A percentile compares a stretch with the other conserved stretches of the same genome.
phyloP scores from a whole-genome alignment of 352 stramenopile species.

The Phytophthora crassamura region DNA sequence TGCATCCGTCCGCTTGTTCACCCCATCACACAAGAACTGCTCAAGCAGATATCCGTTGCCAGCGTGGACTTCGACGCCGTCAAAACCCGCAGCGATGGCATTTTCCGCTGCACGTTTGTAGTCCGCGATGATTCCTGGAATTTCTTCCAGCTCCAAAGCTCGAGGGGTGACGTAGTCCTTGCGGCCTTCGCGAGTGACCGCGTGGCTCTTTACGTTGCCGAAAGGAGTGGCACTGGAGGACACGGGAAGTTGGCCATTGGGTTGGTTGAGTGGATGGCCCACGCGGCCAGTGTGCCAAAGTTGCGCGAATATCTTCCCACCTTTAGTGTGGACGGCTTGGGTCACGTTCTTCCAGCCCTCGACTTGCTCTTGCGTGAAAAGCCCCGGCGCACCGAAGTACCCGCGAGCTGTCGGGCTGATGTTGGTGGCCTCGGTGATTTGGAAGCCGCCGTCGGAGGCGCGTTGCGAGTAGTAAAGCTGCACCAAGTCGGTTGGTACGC shows the following conservation, averaged over 20 bases:
- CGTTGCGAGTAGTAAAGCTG: constrained; percentile 63
- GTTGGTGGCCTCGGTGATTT: constrained; percentile 67
- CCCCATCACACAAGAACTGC: too few relatives aligned
- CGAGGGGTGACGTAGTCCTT: constrained; percentile 25
- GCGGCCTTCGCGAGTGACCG: constrained; percentile 41
- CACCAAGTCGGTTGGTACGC: constrained; percentile 37
- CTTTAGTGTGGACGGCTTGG: constrained; percentile 71
- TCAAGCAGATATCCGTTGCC: too few relatives aligned
- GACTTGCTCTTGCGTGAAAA: constrained; percentile 56
- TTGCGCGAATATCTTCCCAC: constrained; percentile 41
- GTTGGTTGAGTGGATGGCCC: constrained; percentile 67
- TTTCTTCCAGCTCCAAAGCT: constrained; percentile 17
- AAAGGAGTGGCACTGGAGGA: constrained; percentile 56
- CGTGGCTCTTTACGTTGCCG: constrained; percentile 69
- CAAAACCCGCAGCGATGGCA: constrained; percentile 59
- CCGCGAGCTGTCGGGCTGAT: constrained; percentile 49
- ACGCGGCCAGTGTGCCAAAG: constrained; percentile 88
- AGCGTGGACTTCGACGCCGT: too few relatives aligned
- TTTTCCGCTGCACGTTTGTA: too few relatives aligned
- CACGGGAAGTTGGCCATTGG: constrained; percentile 51
- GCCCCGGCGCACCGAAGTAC: constrained; percentile 48
- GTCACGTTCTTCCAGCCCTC: constrained; percentile 56
- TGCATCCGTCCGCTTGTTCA: too few relatives aligned
- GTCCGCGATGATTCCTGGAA: constrained; percentile 32
- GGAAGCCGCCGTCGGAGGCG: constrained; percentile 52